phyloP scores from a whole-genome alignment of 2,329 filamentous ascomycete species.

The Aspergillus quadrilineatus region DNA sequence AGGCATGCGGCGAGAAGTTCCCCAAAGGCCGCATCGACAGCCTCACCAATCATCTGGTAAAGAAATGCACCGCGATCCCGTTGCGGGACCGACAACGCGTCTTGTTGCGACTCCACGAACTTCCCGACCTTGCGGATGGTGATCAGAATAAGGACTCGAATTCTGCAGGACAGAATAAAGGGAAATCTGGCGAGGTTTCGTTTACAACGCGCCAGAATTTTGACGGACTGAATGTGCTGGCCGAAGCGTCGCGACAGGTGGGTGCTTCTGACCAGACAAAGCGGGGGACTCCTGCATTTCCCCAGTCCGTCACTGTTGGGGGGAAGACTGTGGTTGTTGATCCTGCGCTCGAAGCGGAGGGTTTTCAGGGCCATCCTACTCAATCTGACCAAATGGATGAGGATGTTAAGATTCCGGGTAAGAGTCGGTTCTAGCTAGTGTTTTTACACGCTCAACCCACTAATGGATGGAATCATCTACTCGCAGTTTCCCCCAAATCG shows the following conservation, averaged over 20 bases:
- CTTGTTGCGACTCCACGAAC: conserved; percentile 69
- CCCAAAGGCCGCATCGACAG: conserved; percentile 86
- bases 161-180: conserved; percentile 34
- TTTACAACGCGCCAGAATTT: conserved; percentile 60
- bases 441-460: conserved; percentile 6
- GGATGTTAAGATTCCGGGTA: conserved; percentile 26
- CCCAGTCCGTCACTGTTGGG: conserved; percentile 42
- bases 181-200: conserved; percentile 41
- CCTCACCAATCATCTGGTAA: conserved; percentile 76
- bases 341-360: conserved; percentile 43
- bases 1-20: conserved; percentile 82
- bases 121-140: conserved; percentile 54
- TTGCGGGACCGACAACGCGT: conserved; percentile 73
- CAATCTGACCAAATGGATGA: conserved; percentile 30
- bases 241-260: conserved; percentile 81
- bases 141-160: conserved; percentile 42
- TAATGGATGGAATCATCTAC: conserved; percentile 16
- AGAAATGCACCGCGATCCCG: conserved; percentile 79
- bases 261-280: conserved; percentile 53
- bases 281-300: conserved; percentile 36
- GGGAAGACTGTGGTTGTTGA: conserved; percentile 45
- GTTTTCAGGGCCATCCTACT: conserved; percentile 35
- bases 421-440: conserved; percentile 11
- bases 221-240: conserved; percentile 80
- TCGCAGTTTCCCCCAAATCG: conserved; percentile 30